These are phyloP conservation scores for Komagataella pastoris DNA, from an alignment of 805 yeast genomes.

Conservation along the genomic window DNA sequence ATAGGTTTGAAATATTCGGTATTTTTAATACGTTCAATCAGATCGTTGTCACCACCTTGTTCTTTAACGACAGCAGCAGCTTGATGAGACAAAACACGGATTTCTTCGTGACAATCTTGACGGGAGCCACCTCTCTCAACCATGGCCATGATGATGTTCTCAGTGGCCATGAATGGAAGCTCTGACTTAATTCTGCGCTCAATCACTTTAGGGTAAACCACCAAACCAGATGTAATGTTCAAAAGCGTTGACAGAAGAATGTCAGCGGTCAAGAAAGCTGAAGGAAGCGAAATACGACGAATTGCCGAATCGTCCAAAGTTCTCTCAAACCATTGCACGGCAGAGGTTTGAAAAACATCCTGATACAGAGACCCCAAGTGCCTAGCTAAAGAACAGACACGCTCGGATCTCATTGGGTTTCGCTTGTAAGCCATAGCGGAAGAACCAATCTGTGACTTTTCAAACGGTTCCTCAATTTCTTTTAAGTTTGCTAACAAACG, in stretches of 20 bases:
- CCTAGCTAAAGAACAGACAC: slow-evolving; percentile 97
- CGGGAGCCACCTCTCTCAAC: slow-evolving; percentile 95
- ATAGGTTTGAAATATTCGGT: slow-evolving; percentile 82
- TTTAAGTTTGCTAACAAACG: slow-evolving; percentile 92
- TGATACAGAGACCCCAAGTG: slow-evolving; percentile 84
- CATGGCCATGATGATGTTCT: slow-evolving; percentile 98
- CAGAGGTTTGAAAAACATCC: slow-evolving; percentile 93
- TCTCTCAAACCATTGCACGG: slow-evolving; percentile 99
- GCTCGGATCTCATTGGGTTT: slow-evolving; percentile 98
- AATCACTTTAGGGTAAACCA: slow-evolving; percentile 96
- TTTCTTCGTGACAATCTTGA: slow-evolving; percentile 97
- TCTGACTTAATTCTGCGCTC: slow-evolving; percentile 92
- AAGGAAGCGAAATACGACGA: slow-evolving; percentile 91
- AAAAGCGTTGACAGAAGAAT: slow-evolving; percentile 78
- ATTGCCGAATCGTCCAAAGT: slow-evolving; percentile 97
- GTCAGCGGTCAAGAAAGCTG: slow-evolving; percentile 94
- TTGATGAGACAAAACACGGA: slow-evolving; percentile 92
- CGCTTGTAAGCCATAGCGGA: slow-evolving; percentile 99
- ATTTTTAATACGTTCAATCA: slow-evolving; percentile 73
- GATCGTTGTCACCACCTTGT: slow-evolving; percentile 96
- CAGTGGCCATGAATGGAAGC: slow-evolving; percentile 99
- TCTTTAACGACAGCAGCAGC: slow-evolving; percentile 96
- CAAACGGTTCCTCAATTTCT: slow-evolving; percentile 97
- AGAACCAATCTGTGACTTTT: slow-evolving; percentile 96
- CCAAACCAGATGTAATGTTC: slow-evolving; percentile 90